Base-by-base conservation (phyloP, 176 grass and related monocot species). In the Coix lacrymajobi region DNA sequence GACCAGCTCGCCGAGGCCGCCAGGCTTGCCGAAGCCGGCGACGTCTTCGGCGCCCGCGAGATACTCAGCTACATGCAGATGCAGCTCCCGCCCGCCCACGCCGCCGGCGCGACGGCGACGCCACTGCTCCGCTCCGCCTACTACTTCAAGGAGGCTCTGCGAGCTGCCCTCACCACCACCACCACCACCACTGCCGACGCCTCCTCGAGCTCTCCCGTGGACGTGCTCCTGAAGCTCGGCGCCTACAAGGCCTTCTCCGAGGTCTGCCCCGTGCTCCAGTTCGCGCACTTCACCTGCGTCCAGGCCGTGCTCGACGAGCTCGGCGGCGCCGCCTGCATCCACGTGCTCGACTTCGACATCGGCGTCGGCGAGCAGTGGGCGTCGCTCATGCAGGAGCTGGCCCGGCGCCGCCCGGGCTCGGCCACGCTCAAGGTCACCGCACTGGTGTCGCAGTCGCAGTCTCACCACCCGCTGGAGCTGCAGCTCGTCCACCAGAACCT, bases 321-420 rank as follows among this genome's bases (percentile, higher is more conserved):
- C 36, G 76, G 64, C 26, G 61, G 66, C 20, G 79, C 83, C 11
- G 77, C 32, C 25, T 77, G 93, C 77, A 93, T 97, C 86, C 94
- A 97, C 44, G 84, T 97, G 24, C 83, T 97, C 29, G 94, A 97
- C 82, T 97, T 93, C 12, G 94, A 97, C 86, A 97, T 97, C 76
- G 94, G 84, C 31, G 77, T 93, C 34, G 94, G 91, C 78, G 88
- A 85, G 58, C 94, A 97, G 64, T 97, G 91, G 94, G 89, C 94
- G 2, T 89, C 94, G 17, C 92, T 97, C 28, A 93, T 97, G 91
- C 94, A 93, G 44, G 94, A 97, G 45, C 80, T 97, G 13, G 91
- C 91, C 10, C 83, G 85, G 9, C 72, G 77, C 66, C 86, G 88
- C 77, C 41, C 76, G 17, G 72, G 79, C 29, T n/a, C n/a, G n/a